phyloP scores from a whole-genome alignment of 1,284 basidiomycete species.

The Trametes pubescens region DNA sequence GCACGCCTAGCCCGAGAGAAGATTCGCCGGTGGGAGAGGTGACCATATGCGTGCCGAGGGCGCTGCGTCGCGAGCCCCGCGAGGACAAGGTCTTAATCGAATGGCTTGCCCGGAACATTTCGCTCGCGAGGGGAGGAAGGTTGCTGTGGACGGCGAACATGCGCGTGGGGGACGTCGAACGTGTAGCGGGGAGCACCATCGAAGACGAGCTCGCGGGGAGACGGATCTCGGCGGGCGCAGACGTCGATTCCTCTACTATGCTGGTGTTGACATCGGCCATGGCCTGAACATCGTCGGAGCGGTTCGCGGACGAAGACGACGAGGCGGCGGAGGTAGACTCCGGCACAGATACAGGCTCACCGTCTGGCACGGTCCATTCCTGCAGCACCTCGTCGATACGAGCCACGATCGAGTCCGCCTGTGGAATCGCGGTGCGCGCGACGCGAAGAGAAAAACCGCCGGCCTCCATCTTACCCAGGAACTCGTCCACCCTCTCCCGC shows the following conservation, averaged over 20 bases:
- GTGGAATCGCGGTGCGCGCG: not conserved
- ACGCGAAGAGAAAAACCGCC: slow-evolving; percentile 17
- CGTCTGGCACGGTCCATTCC: not conserved
- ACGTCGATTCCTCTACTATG: not conserved
- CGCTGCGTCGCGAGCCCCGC: slow-evolving; percentile 12
- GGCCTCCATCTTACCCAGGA: slow-evolving; percentile 40
- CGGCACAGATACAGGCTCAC: not conserved
- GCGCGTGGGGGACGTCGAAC: slow-evolving; percentile 16
- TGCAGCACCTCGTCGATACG: not conserved
- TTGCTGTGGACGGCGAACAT: slow-evolving; percentile 20
- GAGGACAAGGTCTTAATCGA: slow-evolving; percentile 33
- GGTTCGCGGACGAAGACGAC: not conserved
- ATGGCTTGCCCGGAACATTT: slow-evolving; percentile 37
- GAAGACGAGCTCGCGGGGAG: slow-evolving; percentile 29
- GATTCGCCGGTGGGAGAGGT: not conserved
- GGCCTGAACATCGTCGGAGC: slow-evolving; percentile 6
- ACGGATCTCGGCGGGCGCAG: not conserved
- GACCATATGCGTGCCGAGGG: not conserved
- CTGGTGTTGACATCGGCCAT: slow-evolving; percentile 4
- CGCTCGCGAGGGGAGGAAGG: slow-evolving; percentile 39
- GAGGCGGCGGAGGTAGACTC: not conserved
- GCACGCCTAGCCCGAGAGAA: not conserved
- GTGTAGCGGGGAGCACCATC: slow-evolving; percentile 24
- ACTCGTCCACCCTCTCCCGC: slow-evolving; percentile 48
- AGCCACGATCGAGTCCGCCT: not conserved